Evolutionary conservation across 1,284 basidiomycete species (phyloP).

Genomic region (Sporisorium reilianum): DNA sequence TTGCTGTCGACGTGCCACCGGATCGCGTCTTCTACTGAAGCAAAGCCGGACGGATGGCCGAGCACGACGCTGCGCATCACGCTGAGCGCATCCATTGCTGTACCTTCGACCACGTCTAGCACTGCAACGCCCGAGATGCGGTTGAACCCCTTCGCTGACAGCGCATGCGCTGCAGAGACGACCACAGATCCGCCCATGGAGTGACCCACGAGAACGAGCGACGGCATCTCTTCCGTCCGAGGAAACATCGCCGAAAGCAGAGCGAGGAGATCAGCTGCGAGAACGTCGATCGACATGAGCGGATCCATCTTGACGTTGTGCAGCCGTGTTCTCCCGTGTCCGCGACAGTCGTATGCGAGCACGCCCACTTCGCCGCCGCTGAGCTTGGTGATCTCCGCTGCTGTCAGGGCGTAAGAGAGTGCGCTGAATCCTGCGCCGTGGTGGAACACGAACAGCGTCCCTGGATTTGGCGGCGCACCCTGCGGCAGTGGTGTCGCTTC

Average conservation of each 20-base stretch:
- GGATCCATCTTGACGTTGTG: conserved; percentile 14
- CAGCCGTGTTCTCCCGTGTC: conserved; percentile 76
- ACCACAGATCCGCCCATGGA: conserved; percentile 70
- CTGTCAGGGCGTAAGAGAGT: conserved; percentile 87
- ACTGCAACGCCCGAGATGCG: conserved; percentile 83
- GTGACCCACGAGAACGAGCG: conserved; percentile 67
- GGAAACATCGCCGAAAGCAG: conserved; percentile 55
- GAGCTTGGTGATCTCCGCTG: conserved; percentile 78
- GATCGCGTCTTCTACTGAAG: conserved; percentile 84
- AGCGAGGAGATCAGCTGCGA: conserved; percentile 48
- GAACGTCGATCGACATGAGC: conserved; percentile 56
- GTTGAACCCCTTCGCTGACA: conserved; percentile 30
- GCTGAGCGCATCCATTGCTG: conserved; percentile 90
- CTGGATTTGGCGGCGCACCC: conserved; percentile 64
- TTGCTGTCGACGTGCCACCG: conserved; percentile 84
- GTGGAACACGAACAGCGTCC: conserved; percentile 85
- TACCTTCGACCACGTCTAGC: conserved; percentile 96
- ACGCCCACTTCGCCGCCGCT: conserved; percentile 84
- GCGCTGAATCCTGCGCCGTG: conserved; percentile 94
- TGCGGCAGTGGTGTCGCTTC: conserved; percentile 65
- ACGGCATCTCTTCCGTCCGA: conserved; percentile 34
- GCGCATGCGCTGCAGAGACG: conserved; percentile 51
- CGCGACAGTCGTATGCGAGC: conserved; percentile 83
- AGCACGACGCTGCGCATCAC: conserved; percentile 91
- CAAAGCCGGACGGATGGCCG: conserved; percentile 84